Evolutionary conservation across 768 basidiomycete genomes (phyloP).

Genomic region (Tulasnella sp.): DNA sequence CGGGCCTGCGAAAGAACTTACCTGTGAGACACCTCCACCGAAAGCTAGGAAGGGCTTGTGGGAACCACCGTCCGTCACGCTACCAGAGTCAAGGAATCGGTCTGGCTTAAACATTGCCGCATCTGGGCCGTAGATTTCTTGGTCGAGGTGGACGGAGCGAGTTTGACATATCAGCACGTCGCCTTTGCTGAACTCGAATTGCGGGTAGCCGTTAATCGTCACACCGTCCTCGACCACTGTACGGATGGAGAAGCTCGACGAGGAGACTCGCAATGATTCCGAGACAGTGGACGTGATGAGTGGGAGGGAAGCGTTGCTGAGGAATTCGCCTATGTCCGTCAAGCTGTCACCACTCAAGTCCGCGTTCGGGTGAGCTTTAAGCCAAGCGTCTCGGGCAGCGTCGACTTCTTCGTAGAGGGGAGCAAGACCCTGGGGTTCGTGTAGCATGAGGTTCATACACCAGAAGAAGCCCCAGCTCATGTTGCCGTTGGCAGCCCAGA

Average conservation of each 20-base stretch:
- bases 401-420: conserved; percentile 21
- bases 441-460: conserved; percentile 9
- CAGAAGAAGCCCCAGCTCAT: conserved; percentile 29
- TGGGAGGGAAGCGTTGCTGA: background rate
- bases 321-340: background rate
- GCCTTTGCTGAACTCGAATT: conserved; percentile 10
- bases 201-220: conserved; percentile 13
- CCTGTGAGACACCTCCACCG: conserved; percentile 27
- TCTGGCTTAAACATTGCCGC: conserved; percentile 1
- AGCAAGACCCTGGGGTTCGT: background rate
- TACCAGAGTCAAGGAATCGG: conserved; percentile 5
- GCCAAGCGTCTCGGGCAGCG: background rate
- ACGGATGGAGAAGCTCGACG: conserved; percentile 23
- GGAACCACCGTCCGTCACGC: background rate
- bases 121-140: conserved; percentile 7
- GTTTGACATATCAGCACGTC: conserved; percentile 16
- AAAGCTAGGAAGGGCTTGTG: conserved; percentile 16
- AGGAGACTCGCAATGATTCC: conserved; percentile 13
- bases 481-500: conserved; percentile 31
- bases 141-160: conserved; percentile 23
- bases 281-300: conserved; percentile 9
- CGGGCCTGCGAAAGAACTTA: conserved; percentile 12
- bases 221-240: conserved; percentile 4
- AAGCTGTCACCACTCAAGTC: background rate
- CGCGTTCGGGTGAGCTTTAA: background rate